These are phyloP conservation scores for Metschnikowia continentalis DNA, from an alignment of 805 yeast genomes.

Conservation along the genomic window DNA sequence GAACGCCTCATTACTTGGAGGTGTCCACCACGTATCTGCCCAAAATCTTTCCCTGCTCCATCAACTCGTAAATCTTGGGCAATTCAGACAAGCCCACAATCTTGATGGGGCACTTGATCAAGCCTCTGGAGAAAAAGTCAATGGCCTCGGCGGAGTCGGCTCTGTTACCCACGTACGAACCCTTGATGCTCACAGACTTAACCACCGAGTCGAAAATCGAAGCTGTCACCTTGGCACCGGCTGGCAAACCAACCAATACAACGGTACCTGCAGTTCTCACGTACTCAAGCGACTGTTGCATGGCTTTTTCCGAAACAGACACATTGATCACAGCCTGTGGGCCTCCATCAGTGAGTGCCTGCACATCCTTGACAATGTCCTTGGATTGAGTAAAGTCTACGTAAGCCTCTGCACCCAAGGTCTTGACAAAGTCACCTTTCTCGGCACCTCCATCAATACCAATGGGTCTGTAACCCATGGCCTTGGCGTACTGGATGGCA, in stretches of 20 bases:
- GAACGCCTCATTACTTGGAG: conserved; percentile 18
- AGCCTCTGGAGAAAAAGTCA: conserved; percentile 68
- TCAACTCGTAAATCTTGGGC: conserved; percentile 63
- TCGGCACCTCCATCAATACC: conserved; percentile 70
- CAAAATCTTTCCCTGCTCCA: conserved; percentile 80
- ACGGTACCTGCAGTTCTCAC: conserved; percentile 33
- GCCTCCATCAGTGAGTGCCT: conserved; percentile 63
- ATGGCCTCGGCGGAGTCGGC: conserved; percentile 80
- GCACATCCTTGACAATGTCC: conserved; percentile 53
- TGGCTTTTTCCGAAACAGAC: conserved; percentile 68
- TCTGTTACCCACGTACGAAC: conserved; percentile 87
- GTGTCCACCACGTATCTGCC: conserved; percentile 91
- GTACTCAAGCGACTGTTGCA: conserved; percentile 43
- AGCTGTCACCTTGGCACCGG: conserved; percentile 67
- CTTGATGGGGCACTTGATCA: conserved; percentile 68
- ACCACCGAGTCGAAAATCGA: conserved; percentile 72
- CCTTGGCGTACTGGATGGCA: conserved; percentile 70
- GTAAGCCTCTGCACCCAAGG: conserved; percentile 26
- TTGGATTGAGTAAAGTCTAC: conserved; percentile 36
- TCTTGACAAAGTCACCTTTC: conserved; percentile 46
- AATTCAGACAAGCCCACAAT: conserved; percentile 72
- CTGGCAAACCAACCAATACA: conserved; percentile 67
- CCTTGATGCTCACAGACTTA: conserved; percentile 66
- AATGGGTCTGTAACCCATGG: conserved; percentile 70
- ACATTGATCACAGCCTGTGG: conserved; percentile 75